phyloP scores from a whole-genome alignment of 163 green algal genomes.

The Picocystis sp. region DNA sequence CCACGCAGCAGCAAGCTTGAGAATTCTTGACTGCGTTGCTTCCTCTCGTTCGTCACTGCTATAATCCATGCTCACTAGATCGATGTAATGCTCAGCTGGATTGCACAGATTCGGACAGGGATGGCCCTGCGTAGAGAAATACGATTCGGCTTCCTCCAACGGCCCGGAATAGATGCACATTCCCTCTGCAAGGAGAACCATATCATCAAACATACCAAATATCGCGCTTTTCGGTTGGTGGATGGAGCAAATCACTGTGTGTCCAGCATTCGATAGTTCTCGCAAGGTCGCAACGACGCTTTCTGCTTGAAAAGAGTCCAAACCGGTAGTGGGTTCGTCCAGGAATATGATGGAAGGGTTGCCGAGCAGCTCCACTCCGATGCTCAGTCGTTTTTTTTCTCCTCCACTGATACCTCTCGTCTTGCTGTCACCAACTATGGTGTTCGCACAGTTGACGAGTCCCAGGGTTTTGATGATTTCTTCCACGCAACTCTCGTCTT shows the following conservation, averaged over 20 bases:
- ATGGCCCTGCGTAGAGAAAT: conserved; percentile 51
- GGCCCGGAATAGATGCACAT: conserved; percentile 42
- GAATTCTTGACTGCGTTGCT: conserved; percentile 7
- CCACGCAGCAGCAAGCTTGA: background rate
- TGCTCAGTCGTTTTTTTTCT: conserved; percentile 84
- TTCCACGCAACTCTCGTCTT: conserved; percentile 43
- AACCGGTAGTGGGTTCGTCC: conserved; percentile 71
- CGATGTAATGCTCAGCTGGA: conserved; percentile 56
- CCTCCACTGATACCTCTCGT: conserved; percentile 51
- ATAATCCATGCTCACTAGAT: conserved; percentile 65
- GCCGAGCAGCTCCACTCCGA: conserved; percentile 62
- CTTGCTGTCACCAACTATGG: conserved; percentile 58
- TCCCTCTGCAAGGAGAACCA: conserved; percentile 58
- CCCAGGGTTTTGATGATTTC: conserved; percentile 29
- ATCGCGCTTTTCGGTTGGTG: conserved; percentile 62
- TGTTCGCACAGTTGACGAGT: conserved; percentile 46
- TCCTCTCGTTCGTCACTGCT: conserved; percentile 28
- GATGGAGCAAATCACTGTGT: conserved; percentile 56
- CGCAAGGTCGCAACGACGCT: conserved; percentile 68
- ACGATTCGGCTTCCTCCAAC: conserved; percentile 19
- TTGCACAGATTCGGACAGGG: conserved; percentile 52
- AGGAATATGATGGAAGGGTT: conserved; percentile 54
- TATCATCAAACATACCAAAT: conserved; percentile 76
- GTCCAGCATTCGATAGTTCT: conserved; percentile 44
- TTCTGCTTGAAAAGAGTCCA: conserved; percentile 67